Evolutionary conservation across 768 basidiomycete species (phyloP).

Genomic region (Pleurotus tuoliensis): DNA sequence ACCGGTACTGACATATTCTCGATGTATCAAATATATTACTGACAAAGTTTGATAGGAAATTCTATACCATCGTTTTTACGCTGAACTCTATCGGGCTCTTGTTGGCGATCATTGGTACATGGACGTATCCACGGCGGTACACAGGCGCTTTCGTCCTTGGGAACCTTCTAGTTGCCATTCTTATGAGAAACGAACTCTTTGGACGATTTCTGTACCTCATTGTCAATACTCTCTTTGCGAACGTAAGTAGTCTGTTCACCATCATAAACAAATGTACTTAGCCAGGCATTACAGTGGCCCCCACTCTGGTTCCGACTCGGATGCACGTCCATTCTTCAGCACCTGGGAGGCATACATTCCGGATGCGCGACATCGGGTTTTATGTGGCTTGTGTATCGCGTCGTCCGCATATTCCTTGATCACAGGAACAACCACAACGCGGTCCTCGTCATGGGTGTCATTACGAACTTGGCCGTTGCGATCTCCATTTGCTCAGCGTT

Average conservation of each 20-base stretch:
- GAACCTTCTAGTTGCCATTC: slow-evolving; percentile 67
- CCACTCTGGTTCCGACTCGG: slow-evolving; percentile 62
- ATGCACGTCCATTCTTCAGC: slow-evolving; percentile 71
- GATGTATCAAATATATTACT: background rate
- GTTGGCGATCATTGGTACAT: slow-evolving; percentile 59
- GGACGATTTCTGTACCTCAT: slow-evolving; percentile 70
- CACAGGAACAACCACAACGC: slow-evolving; percentile 49
- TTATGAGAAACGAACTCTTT: slow-evolving; percentile 81
- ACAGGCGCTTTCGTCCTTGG: slow-evolving; percentile 72
- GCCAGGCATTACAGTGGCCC: slow-evolving; percentile 33
- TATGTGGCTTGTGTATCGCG: slow-evolving; percentile 64
- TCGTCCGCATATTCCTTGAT: slow-evolving; percentile 49
- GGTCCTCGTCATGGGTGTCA: slow-evolving; percentile 56
- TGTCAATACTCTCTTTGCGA: slow-evolving; percentile 75
- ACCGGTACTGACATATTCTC: slow-evolving; percentile 35
- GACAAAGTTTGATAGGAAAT: slow-evolving; percentile 46
- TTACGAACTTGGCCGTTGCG: slow-evolving; percentile 56
- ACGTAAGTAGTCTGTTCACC: slow-evolving; percentile 36
- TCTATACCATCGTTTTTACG: slow-evolving; percentile 59
- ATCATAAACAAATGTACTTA: background rate
- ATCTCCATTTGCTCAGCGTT: slow-evolving; percentile 65
- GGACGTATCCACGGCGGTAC: slow-evolving; percentile 63
- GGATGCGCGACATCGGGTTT: slow-evolving; percentile 76
- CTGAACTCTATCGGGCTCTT: slow-evolving; percentile 59
- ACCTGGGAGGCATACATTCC: slow-evolving; percentile 83